These are phyloP conservation scores for Penicillium sp. DNA, from an alignment of 2,329 filamentous ascomycete species.

Conservation along the genomic window DNA sequence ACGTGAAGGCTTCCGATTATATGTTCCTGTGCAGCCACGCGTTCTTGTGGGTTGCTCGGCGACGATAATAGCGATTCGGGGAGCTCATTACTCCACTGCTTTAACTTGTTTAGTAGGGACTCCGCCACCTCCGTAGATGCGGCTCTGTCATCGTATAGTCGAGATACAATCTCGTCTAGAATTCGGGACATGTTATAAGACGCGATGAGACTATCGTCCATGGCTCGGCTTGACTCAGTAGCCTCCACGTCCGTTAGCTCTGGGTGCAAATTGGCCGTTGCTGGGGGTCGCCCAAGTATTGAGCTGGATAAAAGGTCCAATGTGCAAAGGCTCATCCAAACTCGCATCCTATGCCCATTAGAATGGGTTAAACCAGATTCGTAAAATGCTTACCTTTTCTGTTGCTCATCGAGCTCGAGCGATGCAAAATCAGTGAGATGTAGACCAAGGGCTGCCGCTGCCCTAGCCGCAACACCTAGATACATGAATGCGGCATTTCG, in stretches of 20 bases:
- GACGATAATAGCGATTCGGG: constrained; percentile 40
- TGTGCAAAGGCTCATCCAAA: constrained; percentile 55
- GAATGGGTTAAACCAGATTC: neutral
- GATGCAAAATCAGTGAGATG: constrained; percentile 49
- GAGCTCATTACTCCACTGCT: constrained; percentile 53
- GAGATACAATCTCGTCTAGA: constrained; percentile 51
- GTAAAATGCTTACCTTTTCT: constrained; percentile 23
- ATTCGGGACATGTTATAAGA: constrained; percentile 51
- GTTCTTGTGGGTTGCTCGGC: constrained; percentile 25
- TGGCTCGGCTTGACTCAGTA: constrained; percentile 28
- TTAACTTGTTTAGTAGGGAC: constrained; percentile 48
- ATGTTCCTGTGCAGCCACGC: constrained; percentile 34
- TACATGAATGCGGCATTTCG: constrained; percentile 69
- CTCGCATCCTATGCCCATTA: constrained; percentile 40
- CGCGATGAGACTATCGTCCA: constrained; percentile 42
- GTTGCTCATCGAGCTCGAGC: constrained; percentile 22
- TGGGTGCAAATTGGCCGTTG: constrained; percentile 33
- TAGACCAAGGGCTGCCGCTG: constrained; percentile 62
- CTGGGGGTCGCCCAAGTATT: constrained; percentile 53
- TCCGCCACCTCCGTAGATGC: constrained; percentile 44
- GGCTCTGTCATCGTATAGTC: constrained; percentile 47
- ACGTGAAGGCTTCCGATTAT: constrained; percentile 59
- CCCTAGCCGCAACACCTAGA: constrained; percentile 62
- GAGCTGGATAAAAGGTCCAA: constrained; percentile 56
- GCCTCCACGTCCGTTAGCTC: constrained; percentile 29